Evolutionary conservation across 768 basidiomycete genomes (phyloP), one percentile per base, ranked within the genome.

Genomic region (Xanthoconium purpureum): DNA sequence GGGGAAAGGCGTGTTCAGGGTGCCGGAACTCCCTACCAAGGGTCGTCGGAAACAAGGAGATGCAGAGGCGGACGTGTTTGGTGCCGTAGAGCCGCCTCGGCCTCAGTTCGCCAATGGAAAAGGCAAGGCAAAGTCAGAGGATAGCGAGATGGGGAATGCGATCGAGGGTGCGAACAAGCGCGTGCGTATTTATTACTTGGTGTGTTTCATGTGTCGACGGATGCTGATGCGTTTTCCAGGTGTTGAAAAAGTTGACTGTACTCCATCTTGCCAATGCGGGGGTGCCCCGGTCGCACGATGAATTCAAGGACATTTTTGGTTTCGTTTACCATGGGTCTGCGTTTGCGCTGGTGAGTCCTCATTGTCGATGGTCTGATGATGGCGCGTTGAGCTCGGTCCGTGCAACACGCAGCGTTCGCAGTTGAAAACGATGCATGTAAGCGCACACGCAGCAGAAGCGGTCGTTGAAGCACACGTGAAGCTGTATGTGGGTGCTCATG

Each of bases 161-260:
- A 62, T 81, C 40, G 86, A 88, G 71, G 80, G 75, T 61, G 73
- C 76, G 6, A 89, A 88, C 65, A 88, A 84, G 68, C 78, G 77
- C 58, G 87, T 88, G 58, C 63, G 78, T 69, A 18, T 48, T 20
- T n/a, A 12, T 14, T 46, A 12, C 39, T 54, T 33, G 44, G 10
- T 29, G 13, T 15, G 24, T 18, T n/a, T 28, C 6, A 24, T 15
- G 3, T 30, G 20, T 56, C 15, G 1, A 29, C 8, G 20, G 30
- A 24, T 48, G 18, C 12, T 17, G 24, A 52, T 17, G 33, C n/a
- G n/a, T 3, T n/a, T 30, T 29, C 12, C 29, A 63, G 80, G 65
- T 72, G 40, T 61, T 81, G 28, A 80, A 80, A 67, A 73, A 70
- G 50, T 61, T 71, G 24, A 68, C 75, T 9, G 73, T 73, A 10